These are phyloP conservation scores for Sporobolomyces pararoseus DNA, from an alignment of 768 basidiomycete species.

Conservation along the genomic window DNA sequence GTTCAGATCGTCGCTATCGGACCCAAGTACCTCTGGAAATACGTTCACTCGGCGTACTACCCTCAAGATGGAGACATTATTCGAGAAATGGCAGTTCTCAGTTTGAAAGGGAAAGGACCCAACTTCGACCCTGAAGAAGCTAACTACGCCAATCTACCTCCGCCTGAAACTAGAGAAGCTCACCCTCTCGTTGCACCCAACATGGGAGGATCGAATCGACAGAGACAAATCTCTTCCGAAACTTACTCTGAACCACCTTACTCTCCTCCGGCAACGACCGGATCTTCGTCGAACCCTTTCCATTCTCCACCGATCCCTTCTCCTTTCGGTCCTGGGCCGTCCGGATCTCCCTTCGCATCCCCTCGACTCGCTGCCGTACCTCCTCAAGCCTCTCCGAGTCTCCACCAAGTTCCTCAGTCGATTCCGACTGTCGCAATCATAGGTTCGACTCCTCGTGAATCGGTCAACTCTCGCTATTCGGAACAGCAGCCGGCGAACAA, in stretches of 20 bases:
- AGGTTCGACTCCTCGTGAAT: conserved; percentile 15
- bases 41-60: conserved; percentile 62
- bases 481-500: neutral
- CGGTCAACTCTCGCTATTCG: neutral
- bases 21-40: conserved; percentile 77
- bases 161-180: conserved; percentile 12
- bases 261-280: neutral
- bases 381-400: conserved; percentile 1
- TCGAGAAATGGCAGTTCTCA: conserved; percentile 57
- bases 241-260: conserved; percentile 8
- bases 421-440: conserved; percentile 21
- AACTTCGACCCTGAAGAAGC: conserved; percentile 13
- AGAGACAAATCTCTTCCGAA: conserved; percentile 5
- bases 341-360: conserved; percentile 6
- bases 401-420: neutral
- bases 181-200: conserved; percentile 16
- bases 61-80: conserved; percentile 86
- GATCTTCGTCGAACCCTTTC: neutral
- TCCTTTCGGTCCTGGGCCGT: conserved; percentile 13
- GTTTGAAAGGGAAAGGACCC: neutral
- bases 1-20: conserved; percentile 67
- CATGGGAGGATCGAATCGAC: conserved; percentile 11
- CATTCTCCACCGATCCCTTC: conserved; percentile 16
- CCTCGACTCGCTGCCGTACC: conserved; percentile 7
- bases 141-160: neutral